Percentiles rank a stretch among this genome's conserved stretches.
Conservation (phyloP, 306 rosid species). For the Fragaria ananassa region DNA sequence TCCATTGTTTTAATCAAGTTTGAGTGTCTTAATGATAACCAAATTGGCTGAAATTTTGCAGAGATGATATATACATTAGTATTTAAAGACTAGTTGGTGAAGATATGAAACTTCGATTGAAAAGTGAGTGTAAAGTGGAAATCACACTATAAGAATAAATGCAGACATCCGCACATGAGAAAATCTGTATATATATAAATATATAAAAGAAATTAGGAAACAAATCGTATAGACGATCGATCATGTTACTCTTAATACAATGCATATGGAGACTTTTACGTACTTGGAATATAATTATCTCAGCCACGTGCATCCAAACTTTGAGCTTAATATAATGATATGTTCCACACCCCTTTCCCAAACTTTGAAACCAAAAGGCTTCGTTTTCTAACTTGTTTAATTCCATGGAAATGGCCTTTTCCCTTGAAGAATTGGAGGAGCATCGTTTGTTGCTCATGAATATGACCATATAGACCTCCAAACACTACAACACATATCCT, state of each 20-base stretch:
- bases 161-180: too few relatives aligned
- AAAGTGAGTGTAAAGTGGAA: too few relatives aligned
- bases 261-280: slow-evolving; percentile 23
- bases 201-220: not conserved
- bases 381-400: not conserved
- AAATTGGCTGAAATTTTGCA: too few relatives aligned
- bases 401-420: slow-evolving; percentile 21
- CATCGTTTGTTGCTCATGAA: slow-evolving; percentile 10
- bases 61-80: too few relatives aligned
- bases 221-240: slow-evolving; percentile 1
- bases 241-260: slow-evolving; percentile 30
- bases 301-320: slow-evolving; percentile 46
- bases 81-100: too few relatives aligned
- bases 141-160: too few relatives aligned
- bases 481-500: too few relatives aligned
- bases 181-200: too few relatives aligned
- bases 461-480: slow-evolving; percentile 23
- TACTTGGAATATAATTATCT: slow-evolving; percentile 37
- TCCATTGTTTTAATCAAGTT: too few relatives aligned
- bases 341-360: slow-evolving; percentile 29
- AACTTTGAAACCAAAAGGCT: slow-evolving; percentile 26
- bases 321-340: slow-evolving; percentile 35
- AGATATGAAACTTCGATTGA: too few relatives aligned
- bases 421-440: not conserved
- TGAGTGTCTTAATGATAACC: too few relatives aligned